Evolutionary conservation across 2,329 filamentous ascomycete genomes (phyloP), one percentile per base, ranked within the genome.

Genomic region (Venturiaceae sp.): DNA sequence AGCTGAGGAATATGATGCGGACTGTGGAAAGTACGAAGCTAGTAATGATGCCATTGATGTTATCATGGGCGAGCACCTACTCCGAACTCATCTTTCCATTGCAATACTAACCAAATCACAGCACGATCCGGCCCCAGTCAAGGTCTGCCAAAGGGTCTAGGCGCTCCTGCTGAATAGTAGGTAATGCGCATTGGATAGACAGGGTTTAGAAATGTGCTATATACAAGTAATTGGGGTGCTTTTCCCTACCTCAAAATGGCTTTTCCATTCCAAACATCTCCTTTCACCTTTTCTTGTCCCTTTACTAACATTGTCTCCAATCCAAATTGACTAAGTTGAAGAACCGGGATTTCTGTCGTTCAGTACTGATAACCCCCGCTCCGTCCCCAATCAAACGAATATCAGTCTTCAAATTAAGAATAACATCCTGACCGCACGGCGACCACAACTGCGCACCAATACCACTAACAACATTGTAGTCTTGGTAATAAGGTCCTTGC

Each of bases 1-100:
- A 14, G 34, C 16, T 19, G 37, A 56, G 13, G 37, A 56, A 9
- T 56, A 41, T 46, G 54, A 56, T 13, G 39, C 19, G 13, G 54
- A 56, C 13, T 56, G 54, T 19, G 5, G 33, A 21, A 56, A 41
- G 37, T 56, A 56, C 21, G 54, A 56, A 46, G 33, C 26, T 14
- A 37, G 32, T 30, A 56, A 34, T 14, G 54, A 56, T 30, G 33
- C 54, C 33, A 56, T 56, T 26, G 13, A 56, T 33, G 28, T 23
- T 9, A 58, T 53, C n/a, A 36, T 56, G 19, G 54, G 54, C 30
- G 19, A 30, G 44, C 23, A 7, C 28, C 30, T 3, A 36, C 7
- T 3, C 3, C 44, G 6, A n/a, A 7, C 14, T 50, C 44, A n/a
- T 19, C 23, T 6, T 30, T 16, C 2, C 5, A 5, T n/a, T 30